These are phyloP conservation scores for Noccaea bulbosa DNA, from an alignment of 345 rosid genomes.

Conservation along the genomic window DNA sequence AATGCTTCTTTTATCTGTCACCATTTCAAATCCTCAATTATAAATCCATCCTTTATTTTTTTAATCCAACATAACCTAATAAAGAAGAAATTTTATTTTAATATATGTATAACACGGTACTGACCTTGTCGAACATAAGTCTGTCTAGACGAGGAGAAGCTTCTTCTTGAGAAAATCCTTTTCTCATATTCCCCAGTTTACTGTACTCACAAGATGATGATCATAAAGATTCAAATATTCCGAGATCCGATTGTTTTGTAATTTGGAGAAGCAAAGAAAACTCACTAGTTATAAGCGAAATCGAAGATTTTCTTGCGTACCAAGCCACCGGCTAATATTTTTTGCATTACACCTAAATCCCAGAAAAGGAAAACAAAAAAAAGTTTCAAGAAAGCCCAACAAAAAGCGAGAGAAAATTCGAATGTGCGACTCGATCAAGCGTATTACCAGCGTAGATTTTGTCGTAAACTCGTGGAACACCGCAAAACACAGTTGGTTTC, in stretches of 20 bases:
- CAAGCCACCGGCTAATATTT: constrained; percentile 68
- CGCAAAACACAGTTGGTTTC: constrained; percentile 81
- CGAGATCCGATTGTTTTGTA: neutral
- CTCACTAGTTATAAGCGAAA: constrained; percentile 83
- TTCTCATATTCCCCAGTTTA: constrained; percentile 72
- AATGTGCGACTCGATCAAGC: neutral
- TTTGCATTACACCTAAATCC: constrained; percentile 64
- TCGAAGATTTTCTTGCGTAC: constrained; percentile 70
- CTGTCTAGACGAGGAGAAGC: constrained; percentile 86
- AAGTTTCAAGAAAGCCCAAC: neutral
- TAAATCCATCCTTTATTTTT: neutral
- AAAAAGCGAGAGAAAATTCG: neutral
- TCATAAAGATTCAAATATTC: neutral
- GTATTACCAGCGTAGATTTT: constrained; percentile 69
- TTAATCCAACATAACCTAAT: neutral
- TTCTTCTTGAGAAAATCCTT: constrained; percentile 76
- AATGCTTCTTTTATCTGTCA: constrained; percentile 72
- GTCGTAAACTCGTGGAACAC: constrained; percentile 91
- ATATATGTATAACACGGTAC: neutral
- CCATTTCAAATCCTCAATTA: constrained; percentile 14
- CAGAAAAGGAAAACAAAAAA: constrained; percentile 21
- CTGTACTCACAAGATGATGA: constrained; percentile 48
- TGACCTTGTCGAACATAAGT: constrained; percentile 81
- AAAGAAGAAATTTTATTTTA: too few relatives aligned
- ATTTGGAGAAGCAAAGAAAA: constrained; percentile 27